Evolutionary conservation across 2,329 filamentous ascomycete species (phyloP).

Genomic region (Colletotrichum tamarilloi): DNA sequence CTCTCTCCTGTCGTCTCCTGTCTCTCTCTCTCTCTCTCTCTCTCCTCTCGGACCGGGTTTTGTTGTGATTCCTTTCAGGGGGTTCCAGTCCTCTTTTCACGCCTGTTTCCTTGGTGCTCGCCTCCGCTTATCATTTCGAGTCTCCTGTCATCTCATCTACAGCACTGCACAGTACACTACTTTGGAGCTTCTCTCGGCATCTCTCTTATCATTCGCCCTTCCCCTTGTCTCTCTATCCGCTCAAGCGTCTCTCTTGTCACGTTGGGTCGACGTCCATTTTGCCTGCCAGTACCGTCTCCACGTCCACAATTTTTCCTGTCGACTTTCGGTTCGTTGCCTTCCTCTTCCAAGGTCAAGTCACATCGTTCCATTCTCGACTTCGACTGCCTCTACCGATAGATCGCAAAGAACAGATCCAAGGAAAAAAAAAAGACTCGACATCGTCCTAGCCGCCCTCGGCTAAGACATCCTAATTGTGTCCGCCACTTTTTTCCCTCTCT

Average conservation of each 20-base stretch:
- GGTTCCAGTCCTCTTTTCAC: constrained; percentile 36
- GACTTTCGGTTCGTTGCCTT: constrained; percentile 25
- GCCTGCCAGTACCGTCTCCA: constrained; percentile 33
- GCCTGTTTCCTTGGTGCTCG: constrained; percentile 37
- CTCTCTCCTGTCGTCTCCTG: neutral
- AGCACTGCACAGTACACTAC: constrained; percentile 25
- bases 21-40: neutral
- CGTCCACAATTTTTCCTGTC: constrained; percentile 36
- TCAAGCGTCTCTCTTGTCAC: constrained; percentile 34
- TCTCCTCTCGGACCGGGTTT: constrained; percentile 32
- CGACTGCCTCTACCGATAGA: constrained; percentile 1
- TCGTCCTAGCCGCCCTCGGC: neutral
- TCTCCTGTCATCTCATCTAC: constrained; percentile 23
- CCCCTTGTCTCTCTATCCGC: constrained; percentile 35
- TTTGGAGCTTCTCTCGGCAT: constrained; percentile 34
- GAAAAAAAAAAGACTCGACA: constrained; percentile 25
- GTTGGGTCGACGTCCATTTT: constrained; percentile 36
- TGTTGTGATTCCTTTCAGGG: constrained; percentile 37
- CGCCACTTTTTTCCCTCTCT: neutral
- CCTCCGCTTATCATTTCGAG: constrained; percentile 34
- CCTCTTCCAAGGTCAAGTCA: constrained; percentile 22
- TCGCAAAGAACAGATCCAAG: neutral
- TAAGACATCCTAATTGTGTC: constrained; percentile 17
- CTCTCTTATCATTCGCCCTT: constrained; percentile 36
- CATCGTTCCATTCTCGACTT: constrained; percentile 17